Conservation (phyloP, 169 alveolate genomes). For the Plasmodium coatneyi region DNA sequence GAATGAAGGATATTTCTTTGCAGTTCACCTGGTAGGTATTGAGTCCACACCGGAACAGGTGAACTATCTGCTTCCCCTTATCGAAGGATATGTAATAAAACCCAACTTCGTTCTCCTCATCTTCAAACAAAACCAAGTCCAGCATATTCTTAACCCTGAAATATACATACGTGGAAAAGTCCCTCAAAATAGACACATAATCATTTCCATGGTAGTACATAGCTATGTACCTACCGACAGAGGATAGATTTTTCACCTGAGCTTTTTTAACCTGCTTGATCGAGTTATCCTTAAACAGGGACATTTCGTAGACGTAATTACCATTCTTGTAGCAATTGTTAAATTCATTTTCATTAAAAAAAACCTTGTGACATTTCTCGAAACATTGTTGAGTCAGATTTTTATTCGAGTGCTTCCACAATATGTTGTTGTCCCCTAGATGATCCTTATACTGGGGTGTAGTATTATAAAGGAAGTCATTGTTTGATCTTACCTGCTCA, state of each 20-base stretch:
- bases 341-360: constrained; percentile 19
- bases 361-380: constrained; percentile 7
- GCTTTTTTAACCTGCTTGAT: background rate
- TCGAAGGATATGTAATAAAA: constrained; percentile 29
- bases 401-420: constrained; percentile 51
- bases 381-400: background rate
- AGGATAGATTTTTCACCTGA: constrained; percentile 24
- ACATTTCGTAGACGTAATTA: constrained; percentile 9
- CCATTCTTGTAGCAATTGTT: constrained; percentile 10
- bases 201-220: constrained; percentile 11
- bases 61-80: background rate
- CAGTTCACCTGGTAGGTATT: background rate
- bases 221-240: constrained; percentile 8
- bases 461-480: background rate
- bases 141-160: constrained; percentile 13
- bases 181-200: constrained; percentile 25
- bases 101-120: background rate
- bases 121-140: constrained; percentile 20
- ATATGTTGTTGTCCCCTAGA: background rate
- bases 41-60: constrained; percentile 10
- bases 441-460: background rate
- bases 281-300: background rate
- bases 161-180: background rate
- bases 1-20: constrained; percentile 20
- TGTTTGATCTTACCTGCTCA: background rate